Evolutionary conservation across 805 yeast species (phyloP).

Genomic region (Spathaspora hagerdaliae): DNA sequence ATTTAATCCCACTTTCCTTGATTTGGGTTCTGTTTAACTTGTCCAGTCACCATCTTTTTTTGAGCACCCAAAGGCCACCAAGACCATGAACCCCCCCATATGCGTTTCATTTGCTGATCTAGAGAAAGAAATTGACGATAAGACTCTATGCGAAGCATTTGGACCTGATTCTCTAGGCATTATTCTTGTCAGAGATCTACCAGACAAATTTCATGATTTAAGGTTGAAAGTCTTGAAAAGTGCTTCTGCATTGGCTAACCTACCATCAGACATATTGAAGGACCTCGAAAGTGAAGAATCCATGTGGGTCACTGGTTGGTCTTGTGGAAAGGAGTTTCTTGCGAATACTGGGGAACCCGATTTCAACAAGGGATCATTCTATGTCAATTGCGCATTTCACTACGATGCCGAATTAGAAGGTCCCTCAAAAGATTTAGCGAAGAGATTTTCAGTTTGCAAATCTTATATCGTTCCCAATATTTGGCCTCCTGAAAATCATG

Average conservation of each 20-base stretch:
- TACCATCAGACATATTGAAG: slow-evolving; percentile 29
- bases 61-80: too few relatives aligned
- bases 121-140: slow-evolving; percentile 24
- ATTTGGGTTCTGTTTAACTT: too few relatives aligned
- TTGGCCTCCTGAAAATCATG: slow-evolving; percentile 40
- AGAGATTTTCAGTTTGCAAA: slow-evolving; percentile 27
- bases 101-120: slow-evolving; percentile 27
- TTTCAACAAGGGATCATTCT: slow-evolving; percentile 51
- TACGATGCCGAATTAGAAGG: slow-evolving; percentile 42
- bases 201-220: slow-evolving; percentile 32
- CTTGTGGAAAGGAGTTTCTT: slow-evolving; percentile 51
- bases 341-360: slow-evolving; percentile 42
- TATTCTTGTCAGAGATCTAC: slow-evolving; percentile 43
- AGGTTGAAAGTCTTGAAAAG: slow-evolving; percentile 40
- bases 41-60: too few relatives aligned
- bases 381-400: slow-evolving; percentile 56
- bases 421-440: slow-evolving; percentile 32
- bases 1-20: too few relatives aligned
- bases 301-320: slow-evolving; percentile 58
- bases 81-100: too few relatives aligned
- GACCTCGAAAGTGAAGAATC: slow-evolving; percentile 46
- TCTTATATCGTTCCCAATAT: slow-evolving; percentile 48
- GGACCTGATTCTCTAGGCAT: slow-evolving; percentile 56
- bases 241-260: slow-evolving; percentile 40
- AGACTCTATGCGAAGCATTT: slow-evolving; percentile 41